Percentiles rank a stretch among this genome's conserved stretches.
phyloP scores from a whole-genome alignment of 2,329 filamentous ascomycete species.

The Lecanosticta acicola region DNA sequence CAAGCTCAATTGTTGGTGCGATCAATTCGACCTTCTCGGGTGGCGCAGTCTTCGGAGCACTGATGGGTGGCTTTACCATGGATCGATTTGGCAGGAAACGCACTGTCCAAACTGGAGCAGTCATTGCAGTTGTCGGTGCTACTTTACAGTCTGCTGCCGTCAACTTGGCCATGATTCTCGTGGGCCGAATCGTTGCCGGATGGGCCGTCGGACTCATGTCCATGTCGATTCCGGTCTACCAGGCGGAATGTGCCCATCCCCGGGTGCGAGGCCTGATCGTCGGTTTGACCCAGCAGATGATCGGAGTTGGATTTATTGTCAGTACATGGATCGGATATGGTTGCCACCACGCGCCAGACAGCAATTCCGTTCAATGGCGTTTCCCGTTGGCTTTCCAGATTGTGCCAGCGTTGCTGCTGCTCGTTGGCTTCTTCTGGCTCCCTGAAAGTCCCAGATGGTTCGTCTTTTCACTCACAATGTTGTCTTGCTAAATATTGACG shows the following conservation, averaged over 20 bases:
- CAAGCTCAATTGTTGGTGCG: conserved; percentile 53
- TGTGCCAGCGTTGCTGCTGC: conserved; percentile 40
- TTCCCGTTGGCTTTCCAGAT: conserved; percentile 45
- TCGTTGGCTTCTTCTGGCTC: conserved; percentile 38
- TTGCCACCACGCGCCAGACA: conserved; percentile 35
- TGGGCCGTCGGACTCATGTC: conserved; percentile 55
- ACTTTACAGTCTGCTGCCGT: conserved; percentile 55
- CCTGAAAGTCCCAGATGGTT: conserved; percentile 10
- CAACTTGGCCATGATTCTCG: conserved; percentile 52
- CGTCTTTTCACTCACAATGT: neutral
- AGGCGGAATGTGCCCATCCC: conserved; percentile 56
- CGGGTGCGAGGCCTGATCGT: conserved; percentile 55
- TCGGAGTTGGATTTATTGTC: conserved; percentile 53
- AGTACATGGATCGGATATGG: conserved; percentile 51
- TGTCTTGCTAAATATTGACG: neutral
- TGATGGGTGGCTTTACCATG: conserved; percentile 53
- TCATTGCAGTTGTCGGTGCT: conserved; percentile 54
- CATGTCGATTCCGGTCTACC: conserved; percentile 59
- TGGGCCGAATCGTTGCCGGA: conserved; percentile 55
- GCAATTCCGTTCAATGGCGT: conserved; percentile 33
- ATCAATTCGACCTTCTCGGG: conserved; percentile 60
- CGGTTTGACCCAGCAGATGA: conserved; percentile 53
- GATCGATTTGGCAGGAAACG: conserved; percentile 56
- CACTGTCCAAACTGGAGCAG: conserved; percentile 56
- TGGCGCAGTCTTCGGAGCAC: conserved; percentile 51